A percentile compares a stretch with the other conserved stretches of the same genome.
phyloP scores from a whole-genome alignment of 306 rosid genomes.

The Ziziphus jujuba region DNA sequence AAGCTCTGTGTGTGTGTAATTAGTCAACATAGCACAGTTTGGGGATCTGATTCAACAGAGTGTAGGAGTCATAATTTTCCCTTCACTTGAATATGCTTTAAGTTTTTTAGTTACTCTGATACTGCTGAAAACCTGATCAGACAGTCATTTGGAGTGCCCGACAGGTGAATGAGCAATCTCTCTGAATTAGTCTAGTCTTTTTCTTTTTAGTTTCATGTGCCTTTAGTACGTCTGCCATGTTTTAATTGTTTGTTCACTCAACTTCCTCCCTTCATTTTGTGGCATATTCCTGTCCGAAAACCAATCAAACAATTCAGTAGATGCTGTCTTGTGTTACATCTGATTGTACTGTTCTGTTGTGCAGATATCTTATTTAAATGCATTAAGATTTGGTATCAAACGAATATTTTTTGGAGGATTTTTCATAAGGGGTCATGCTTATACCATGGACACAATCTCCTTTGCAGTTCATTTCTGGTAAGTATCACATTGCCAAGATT shows the following conservation, averaged over 20 bases:
- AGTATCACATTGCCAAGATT: conserved; percentile 12
- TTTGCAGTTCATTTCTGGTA: conserved; percentile 96
- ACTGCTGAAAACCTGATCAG: too few relatives aligned
- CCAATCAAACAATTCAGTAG: conserved; percentile 1
- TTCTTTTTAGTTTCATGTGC: not conserved
- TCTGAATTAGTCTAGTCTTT: not conserved
- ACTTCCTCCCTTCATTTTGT: not conserved
- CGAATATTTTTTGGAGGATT: conserved; percentile 97
- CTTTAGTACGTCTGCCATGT: not conserved
- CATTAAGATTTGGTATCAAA: conserved; percentile 79
- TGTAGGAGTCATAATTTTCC: too few relatives aligned
- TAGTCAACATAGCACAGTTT: too few relatives aligned
- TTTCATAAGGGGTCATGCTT: conserved; percentile 98
- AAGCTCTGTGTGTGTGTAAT: too few relatives aligned
- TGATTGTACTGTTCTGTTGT: conserved; percentile 19
- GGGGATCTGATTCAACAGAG: too few relatives aligned
- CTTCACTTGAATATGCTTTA: too few relatives aligned
- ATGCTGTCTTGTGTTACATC: conserved; percentile 10
- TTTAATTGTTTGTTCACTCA: not conserved
- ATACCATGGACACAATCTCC: conserved; percentile 98
- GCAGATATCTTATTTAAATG: conserved; percentile 91
- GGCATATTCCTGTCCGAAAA: not conserved
- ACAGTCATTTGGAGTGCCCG: too few relatives aligned
- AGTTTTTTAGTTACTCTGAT: too few relatives aligned
- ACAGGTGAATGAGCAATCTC: too few relatives aligned